Evolutionary conservation across 208 protist species (phyloP).

Genomic region (Trypanosoma cruzi): DNA sequence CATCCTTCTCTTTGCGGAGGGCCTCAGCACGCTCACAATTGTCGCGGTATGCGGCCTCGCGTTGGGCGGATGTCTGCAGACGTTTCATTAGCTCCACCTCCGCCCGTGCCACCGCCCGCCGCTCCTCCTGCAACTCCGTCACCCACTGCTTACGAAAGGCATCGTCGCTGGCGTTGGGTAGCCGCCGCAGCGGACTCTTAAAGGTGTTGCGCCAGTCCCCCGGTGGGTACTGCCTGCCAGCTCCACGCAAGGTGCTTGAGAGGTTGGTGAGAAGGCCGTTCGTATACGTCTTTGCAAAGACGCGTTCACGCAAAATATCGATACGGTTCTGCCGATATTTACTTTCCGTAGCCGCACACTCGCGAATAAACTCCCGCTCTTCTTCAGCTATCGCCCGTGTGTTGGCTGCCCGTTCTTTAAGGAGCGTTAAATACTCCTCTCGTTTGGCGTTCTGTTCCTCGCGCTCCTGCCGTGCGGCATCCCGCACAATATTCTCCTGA

Average conservation of each 20-base stretch:
- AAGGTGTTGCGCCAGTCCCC: conserved; percentile 9
- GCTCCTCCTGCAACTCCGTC: conserved; percentile 16
- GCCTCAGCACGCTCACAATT: conserved; percentile 18
- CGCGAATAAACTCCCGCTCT: background rate
- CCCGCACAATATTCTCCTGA: background rate
- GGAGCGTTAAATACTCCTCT: background rate
- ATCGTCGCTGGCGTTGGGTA: conserved; percentile 11
- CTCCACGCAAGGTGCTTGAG: background rate
- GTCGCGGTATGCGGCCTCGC: conserved; percentile 7
- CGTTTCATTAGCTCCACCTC: conserved; percentile 8
- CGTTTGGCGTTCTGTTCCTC: background rate
- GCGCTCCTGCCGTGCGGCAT: background rate
- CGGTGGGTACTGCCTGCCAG: background rate
- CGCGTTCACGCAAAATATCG: conserved; percentile 6
- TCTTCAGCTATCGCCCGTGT: background rate
- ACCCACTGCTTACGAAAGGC: conserved; percentile 12
- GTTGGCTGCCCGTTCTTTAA: background rate
- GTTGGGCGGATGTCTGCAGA: conserved; percentile 16
- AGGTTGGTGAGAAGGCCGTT: background rate
- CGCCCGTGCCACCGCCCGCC: conserved; percentile 6
- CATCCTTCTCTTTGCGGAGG: conserved; percentile 10
- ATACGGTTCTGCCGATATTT: background rate
- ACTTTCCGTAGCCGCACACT: background rate
- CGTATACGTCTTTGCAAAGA: background rate
- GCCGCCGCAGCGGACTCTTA: background rate